Conservation (phyloP, 2,329 filamentous ascomycete species). For the Trichoderma breve region DNA sequence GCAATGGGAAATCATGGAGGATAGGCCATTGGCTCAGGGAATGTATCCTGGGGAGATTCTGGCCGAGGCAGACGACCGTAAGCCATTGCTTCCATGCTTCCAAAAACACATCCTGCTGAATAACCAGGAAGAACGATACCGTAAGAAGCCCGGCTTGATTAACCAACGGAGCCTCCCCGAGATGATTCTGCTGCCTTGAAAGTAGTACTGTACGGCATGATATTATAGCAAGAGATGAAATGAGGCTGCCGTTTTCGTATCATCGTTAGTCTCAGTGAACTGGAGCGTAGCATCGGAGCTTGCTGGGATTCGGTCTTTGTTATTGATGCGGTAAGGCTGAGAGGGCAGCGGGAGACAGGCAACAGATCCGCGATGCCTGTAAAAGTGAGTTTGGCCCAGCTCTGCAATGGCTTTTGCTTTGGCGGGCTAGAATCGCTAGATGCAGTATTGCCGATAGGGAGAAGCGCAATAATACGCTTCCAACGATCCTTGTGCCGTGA, state of each 20-base stretch:
- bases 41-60: neutral
- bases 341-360: neutral
- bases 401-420: neutral
- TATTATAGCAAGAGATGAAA: neutral
- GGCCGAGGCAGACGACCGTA: neutral
- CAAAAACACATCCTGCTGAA: neutral
- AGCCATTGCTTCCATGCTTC: neutral
- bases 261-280: neutral
- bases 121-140: neutral
- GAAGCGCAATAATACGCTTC: neutral
- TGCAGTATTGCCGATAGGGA: neutral
- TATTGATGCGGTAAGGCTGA: slow-evolving; percentile 18
- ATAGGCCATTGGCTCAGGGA: neutral
- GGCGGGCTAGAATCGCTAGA: neutral
- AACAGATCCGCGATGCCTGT: slow-evolving; percentile 9
- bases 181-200: neutral
- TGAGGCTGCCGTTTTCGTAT: neutral
- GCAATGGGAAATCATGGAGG: neutral
- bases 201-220: neutral
- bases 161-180: neutral
- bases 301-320: neutral
- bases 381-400: neutral
- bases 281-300: slow-evolving; percentile 6
- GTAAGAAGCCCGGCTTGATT: neutral
- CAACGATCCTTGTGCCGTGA: neutral